Base-by-base conservation (phyloP, 805 yeast species). In the Yamadazyma sp. region DNA sequence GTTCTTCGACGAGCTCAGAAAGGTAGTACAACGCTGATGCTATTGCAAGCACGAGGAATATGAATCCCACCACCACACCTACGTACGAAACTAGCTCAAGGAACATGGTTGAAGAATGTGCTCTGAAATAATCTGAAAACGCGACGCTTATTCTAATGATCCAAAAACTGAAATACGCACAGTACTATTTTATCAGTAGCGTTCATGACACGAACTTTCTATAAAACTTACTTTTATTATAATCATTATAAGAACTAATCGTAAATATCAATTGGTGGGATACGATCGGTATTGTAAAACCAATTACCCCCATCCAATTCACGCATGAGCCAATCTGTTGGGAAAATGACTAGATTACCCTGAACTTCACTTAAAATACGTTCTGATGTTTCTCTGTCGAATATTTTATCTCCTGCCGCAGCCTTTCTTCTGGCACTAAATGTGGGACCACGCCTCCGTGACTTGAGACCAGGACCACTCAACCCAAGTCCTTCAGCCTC, bases 221-320 rank as follows among this genome's bases (percentile, higher is more conserved):
- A n/a, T n/a, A n/a, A n/a, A n/a, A n/a, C n/a, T n/a, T n/a, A n/a
- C n/a, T n/a, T n/a, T n/a, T n/a, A n/a, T n/a, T n/a, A n/a, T n/a
- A n/a, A n/a, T n/a, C n/a, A n/a, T n/a, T 20, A 17, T 9, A 4
- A 17, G 17, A 30, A 20, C 21, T 51, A 88, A 52, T 89, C 91
- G 58, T 85, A 93, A 37, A 93, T 91, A 55, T 93, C 98, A 39
- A 93, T 79, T 1, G 99, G 99, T 4, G 98, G 96, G 18, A 93
- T 68, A 53, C 95, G 79, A 55, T 93, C 99, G 34, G 95, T 82
- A 51, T 83, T 87, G 67, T 87, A 90, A 58, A 89, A 90, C 98
- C 98, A 91, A 55, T 95, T 93, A 8, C 87, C 91, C 5, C 86
- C 78, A 40, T 90, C 96, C 20, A 89, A 77, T 60, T 93, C 99